Evolutionary conservation across 1,284 basidiomycete species (phyloP), one percentile per base, ranked within the genome.

Genomic region (Sanguinoderma infundibulare): DNA sequence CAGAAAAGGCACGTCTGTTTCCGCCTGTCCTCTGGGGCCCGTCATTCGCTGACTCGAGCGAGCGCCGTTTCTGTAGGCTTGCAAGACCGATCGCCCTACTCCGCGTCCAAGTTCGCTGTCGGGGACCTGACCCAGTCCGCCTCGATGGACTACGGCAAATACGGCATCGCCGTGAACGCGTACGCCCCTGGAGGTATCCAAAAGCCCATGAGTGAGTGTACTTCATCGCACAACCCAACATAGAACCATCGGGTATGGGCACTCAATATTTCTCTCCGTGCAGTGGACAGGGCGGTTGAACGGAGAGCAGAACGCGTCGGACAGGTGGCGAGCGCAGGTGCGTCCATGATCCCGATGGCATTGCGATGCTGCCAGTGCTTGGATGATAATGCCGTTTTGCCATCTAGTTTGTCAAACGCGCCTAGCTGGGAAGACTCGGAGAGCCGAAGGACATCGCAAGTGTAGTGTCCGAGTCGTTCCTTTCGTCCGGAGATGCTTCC

Each of bases 401-500:
- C n/a, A n/a, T n/a, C n/a, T n/a, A n/a, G n/a, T n/a, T n/a, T n/a
- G n/a, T n/a, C n/a, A n/a, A n/a, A n/a, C n/a, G n/a, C n/a, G n/a
- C n/a, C n/a, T n/a, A n/a, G n/a, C n/a, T 66, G 0, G 69, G 65
- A n/a, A 58, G 64, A 2, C 49, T 70, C 17, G 74, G 73, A 20
- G 63, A 57, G 20, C 70, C 74, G 0, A 69, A 75, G n/a, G 73
- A 78, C 52, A 67, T 78, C 35, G 73, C 76, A 2, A 70, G 67
- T 5, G 57, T 79, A 8, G 78, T 77, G n/a, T n/a, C 77, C 0
- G n/a, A n/a, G 3, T 77, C 77, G 0, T 79, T 69, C 62, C 67
- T 79, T 1, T 71, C 69, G 2, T 74, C 73, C 1, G 64, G 71
- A n/a, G 74, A 74, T 30, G 69, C 75, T 0, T 53, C 59, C 15